These are phyloP conservation scores for Erythrobasidium yunnanense DNA, from an alignment of 768 basidiomycete species.

Conservation along the genomic window DNA sequence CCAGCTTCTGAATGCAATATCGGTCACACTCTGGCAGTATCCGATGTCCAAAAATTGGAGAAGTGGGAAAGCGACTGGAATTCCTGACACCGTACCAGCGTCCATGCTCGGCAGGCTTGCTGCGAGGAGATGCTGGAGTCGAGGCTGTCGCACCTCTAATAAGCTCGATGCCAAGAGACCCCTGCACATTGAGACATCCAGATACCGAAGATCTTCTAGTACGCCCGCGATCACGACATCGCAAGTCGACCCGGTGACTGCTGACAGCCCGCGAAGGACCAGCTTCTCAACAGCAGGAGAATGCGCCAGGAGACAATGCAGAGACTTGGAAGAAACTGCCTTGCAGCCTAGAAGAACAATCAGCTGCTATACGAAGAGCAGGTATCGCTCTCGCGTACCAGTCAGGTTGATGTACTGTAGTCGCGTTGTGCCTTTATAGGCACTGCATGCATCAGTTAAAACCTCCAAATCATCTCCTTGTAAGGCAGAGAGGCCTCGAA, in stretches of 20 bases:
- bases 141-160: slow-evolving; percentile 2
- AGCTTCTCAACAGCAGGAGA: neutral
- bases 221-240: neutral
- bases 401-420: neutral
- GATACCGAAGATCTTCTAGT: neutral
- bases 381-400: neutral
- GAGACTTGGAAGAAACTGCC: neutral
- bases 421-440: neutral
- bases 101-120: slow-evolving; percentile 1
- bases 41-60: neutral
- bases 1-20: slow-evolving; percentile 1
- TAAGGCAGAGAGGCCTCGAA: slow-evolving; percentile 1
- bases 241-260: slow-evolving; percentile 6
- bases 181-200: slow-evolving; percentile 17
- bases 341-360: neutral
- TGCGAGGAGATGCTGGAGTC: neutral
- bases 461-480: neutral
- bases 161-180: neutral
- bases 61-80: neutral
- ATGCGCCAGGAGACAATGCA: slow-evolving; percentile 11
- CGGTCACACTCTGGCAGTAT: neutral
- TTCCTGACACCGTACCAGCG: neutral
- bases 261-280: slow-evolving; percentile 3
- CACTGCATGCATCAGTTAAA: slow-evolving; percentile 10
- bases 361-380: neutral